Conservation (phyloP, 2,329 filamentous ascomycete species). For the Fusarium staphyleae region DNA sequence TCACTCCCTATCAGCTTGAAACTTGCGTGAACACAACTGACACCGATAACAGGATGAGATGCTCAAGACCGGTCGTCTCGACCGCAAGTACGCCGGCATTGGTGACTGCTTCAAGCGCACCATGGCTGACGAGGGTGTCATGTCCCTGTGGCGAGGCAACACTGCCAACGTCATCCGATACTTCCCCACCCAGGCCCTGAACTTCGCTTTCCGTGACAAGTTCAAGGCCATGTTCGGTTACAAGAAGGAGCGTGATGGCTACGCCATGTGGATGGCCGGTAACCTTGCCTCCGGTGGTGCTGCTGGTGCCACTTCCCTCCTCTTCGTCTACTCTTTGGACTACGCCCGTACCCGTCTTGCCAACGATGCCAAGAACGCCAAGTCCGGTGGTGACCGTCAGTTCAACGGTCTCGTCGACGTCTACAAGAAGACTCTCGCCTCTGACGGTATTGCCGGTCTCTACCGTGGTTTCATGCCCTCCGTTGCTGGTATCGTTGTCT, state of each 20-base stretch:
- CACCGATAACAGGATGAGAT: slow-evolving; percentile 86
- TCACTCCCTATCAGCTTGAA: neutral
- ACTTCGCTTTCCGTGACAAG: slow-evolving; percentile 99
- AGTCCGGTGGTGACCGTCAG: slow-evolving; percentile 96
- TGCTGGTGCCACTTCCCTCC: slow-evolving; percentile 98
- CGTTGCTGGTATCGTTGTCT: slow-evolving; percentile 98
- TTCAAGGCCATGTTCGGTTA: slow-evolving; percentile 99
- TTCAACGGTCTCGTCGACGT: slow-evolving; percentile 99
- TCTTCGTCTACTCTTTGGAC: slow-evolving; percentile 99
- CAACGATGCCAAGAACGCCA: slow-evolving; percentile 99
- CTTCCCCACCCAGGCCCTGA: slow-evolving; percentile 99
- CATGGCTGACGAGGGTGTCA: slow-evolving; percentile 86
- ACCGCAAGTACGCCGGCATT: slow-evolving; percentile 96
- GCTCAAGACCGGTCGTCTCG: slow-evolving; percentile 97
- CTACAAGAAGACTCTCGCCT: slow-evolving; percentile 99
- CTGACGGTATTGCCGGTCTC: slow-evolving; percentile 98
- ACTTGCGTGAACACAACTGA: slow-evolving; percentile 42
- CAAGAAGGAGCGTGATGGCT: slow-evolving; percentile 99
- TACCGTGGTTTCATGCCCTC: slow-evolving; percentile 99
- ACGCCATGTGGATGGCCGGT: slow-evolving; percentile 98
- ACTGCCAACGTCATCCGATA: slow-evolving; percentile 99
- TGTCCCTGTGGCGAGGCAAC: slow-evolving; percentile 99
- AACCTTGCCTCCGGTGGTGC: slow-evolving; percentile 99
- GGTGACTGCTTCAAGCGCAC: slow-evolving; percentile 95
- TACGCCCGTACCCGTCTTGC: slow-evolving; percentile 99